Evolutionary conservation across 441 rosid genomes (phyloP), one percentile per base, ranked within the genome.

Genomic region (Francoa sonchifolia): DNA sequence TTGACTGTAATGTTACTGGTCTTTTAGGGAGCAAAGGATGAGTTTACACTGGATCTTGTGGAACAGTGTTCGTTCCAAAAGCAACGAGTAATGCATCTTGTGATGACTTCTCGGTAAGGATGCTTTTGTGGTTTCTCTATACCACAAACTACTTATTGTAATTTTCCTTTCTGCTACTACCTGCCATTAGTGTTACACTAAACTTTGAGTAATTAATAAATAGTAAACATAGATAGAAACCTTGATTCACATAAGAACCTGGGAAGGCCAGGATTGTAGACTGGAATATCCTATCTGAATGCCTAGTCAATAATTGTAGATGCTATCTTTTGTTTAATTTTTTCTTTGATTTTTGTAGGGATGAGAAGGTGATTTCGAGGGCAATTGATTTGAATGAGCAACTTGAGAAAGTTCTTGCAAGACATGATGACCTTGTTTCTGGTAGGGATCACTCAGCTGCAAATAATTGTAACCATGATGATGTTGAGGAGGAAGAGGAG

Each of bases 61-160:
- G 99, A 90, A 66, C 99, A 90, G 46, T 90, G 96, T 66, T 76
- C 96, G n/a, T 90, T 86, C 75, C 99, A 86, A 67, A 90, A 90
- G 77, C 93, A 90, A 61, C 76, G 74, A 4, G 74, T 86, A 19
- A 80, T 90, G 96, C 95, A 82, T 65, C 88, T 90, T 28, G 88
- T 80, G 56, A 74, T 81, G 79, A 76, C 82, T 66, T 90, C 94
- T 32, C 72, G 77, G 99, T 77, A 68, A 66, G 73, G 43, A 17
- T 40, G 26, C 45, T 46, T 39, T 32, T 22, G 39, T 16, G 3
- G n/a, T 45, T 33, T 5, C 12, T n/a, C 7, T 34, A n/a, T 13
- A 29, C 22, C 12, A 8, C 38, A 5, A 11, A n/a, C 8, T 13
- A 13, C n/a, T n/a, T n/a, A n/a, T n/a, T n/a, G n/a, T n/a, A n/a